Conservation (phyloP, 768 basidiomycete genomes). For the Podaxis rugospora region DNA sequence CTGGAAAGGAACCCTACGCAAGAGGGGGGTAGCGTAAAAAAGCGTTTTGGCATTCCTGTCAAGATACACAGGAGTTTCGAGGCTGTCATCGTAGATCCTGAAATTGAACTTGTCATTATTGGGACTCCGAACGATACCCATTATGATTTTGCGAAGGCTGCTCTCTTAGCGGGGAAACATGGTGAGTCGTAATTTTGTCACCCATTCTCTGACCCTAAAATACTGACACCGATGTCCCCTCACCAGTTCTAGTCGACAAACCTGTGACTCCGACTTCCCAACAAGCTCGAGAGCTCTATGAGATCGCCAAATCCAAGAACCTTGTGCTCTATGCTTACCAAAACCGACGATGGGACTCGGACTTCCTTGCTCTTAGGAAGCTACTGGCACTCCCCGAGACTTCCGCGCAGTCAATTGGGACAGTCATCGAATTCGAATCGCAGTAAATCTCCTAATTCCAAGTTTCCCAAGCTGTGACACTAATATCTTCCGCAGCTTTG, state of each 20-base stretch:
- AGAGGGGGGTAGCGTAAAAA: constrained; percentile 59
- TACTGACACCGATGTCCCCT: background rate
- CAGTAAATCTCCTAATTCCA: constrained; percentile 39
- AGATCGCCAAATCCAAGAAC: constrained; percentile 52
- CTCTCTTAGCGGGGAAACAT: constrained; percentile 67
- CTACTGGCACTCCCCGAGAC: constrained; percentile 51
- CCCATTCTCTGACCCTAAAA: background rate
- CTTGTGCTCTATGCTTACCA: constrained; percentile 70
- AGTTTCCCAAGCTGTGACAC: background rate
- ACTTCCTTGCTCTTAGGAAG: constrained; percentile 62
- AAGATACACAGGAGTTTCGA: constrained; percentile 60
- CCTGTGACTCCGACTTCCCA: constrained; percentile 60
- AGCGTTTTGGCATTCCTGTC: constrained; percentile 54
- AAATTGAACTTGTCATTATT: constrained; percentile 66
- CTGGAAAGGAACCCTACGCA: constrained; percentile 65
- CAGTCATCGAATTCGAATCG: constrained; percentile 69
- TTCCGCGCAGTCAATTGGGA: constrained; percentile 52
- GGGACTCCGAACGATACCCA: constrained; percentile 76
- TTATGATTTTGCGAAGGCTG: constrained; percentile 60
- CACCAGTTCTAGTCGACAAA: constrained; percentile 73
- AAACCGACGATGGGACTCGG: constrained; percentile 76
- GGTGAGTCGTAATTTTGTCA: constrained; percentile 32
- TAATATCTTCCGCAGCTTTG: constrained; percentile 43
- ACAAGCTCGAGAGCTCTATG: constrained; percentile 58
- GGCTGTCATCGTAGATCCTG: constrained; percentile 53